Evolutionary conservation across 192 early-diverging fungal genomes (phyloP), one percentile per base, ranked within the genome.

Genomic region (Coemansia sp.): DNA sequence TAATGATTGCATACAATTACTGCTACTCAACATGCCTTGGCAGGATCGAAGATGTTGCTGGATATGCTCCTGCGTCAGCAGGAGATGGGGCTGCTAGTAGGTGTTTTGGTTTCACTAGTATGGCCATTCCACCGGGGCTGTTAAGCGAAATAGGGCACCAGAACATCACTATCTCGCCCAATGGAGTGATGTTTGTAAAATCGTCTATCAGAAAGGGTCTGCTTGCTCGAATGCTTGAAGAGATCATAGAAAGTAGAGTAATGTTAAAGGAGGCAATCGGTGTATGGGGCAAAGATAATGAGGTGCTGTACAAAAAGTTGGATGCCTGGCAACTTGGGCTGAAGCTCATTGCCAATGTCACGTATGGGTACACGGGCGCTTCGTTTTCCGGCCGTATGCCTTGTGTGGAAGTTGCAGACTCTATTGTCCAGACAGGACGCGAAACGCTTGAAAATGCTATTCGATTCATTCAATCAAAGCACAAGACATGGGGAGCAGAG

Each of bases 1-100:
- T 98, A 15, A 95, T 98, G 90, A 96, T 97, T 72, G 96, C 94
- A 0, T 98, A 95, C 79, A 98, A 98, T 72, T 94, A 92, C 52
- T 98, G 96, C 70, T 96, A 86, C 71, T 95, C 94, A 11, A 98
- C 96, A 0, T 94, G 94, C 69, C 71, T 98, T 2, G 95, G 96
- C 0, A 85, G 72, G 21, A 40, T 83, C 11, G 75, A 71, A 26
- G 53, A 56, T 12, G 65, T 79, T 8, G 53, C 82, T 9, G 63
- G 64, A 4, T 56, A 15, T 56, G 54, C 5, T 37, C 26, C 8
- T 12, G 57, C 39, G 5, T 8, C 19, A 8, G 38, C 39, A 59
- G 61, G 57, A 9, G 23, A 59, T 19, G 18, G 12, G 1, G 86
- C 86, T 15, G 67, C 72, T 9, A 57, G 64, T 0, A 76, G 77